Evolutionary conservation across 441 rosid species (phyloP).

Genomic region (Breynia disticha): DNA sequence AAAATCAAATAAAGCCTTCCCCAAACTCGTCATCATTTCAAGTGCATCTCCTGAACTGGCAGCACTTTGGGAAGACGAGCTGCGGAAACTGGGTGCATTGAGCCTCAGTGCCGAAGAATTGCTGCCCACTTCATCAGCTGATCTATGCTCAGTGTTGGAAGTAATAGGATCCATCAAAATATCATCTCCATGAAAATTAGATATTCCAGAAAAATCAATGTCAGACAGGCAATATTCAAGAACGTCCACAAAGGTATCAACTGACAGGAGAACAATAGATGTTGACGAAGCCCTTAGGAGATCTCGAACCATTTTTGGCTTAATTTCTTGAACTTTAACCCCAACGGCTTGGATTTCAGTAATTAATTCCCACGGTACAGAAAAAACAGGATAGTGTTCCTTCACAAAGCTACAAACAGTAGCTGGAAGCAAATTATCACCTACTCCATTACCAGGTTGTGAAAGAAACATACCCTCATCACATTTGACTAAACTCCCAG

Average conservation of each 20-base stretch:
- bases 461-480: slow-evolving; percentile 98
- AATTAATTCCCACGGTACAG: slow-evolving; percentile 94
- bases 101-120: slow-evolving; percentile 27
- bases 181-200: slow-evolving; percentile 27
- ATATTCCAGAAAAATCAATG: slow-evolving; percentile 45
- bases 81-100: slow-evolving; percentile 23
- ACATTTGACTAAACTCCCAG: slow-evolving; percentile 88
- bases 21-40: slow-evolving; percentile 93
- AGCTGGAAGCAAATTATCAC: slow-evolving; percentile 75
- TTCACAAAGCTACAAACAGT: slow-evolving; percentile 96
- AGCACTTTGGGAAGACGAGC: slow-evolving; percentile 36
- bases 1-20: slow-evolving; percentile 91
- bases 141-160: slow-evolving; percentile 18
- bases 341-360: slow-evolving; percentile 84
- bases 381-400: slow-evolving; percentile 93
- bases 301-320: slow-evolving; percentile 97
- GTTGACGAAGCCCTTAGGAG: slow-evolving; percentile 61
- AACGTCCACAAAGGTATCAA: slow-evolving; percentile 86
- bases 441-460: slow-evolving; percentile 83
- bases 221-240: slow-evolving; percentile 96
- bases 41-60: slow-evolving; percentile 91
- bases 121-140: slow-evolving; percentile 34
- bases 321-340: slow-evolving; percentile 65
- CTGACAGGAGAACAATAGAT: slow-evolving; percentile 69
- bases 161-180: slow-evolving; percentile 16